These are phyloP conservation scores for Tardiomyces blankii DNA, from an alignment of 1,139 yeast species.

Conservation along the genomic window DNA sequence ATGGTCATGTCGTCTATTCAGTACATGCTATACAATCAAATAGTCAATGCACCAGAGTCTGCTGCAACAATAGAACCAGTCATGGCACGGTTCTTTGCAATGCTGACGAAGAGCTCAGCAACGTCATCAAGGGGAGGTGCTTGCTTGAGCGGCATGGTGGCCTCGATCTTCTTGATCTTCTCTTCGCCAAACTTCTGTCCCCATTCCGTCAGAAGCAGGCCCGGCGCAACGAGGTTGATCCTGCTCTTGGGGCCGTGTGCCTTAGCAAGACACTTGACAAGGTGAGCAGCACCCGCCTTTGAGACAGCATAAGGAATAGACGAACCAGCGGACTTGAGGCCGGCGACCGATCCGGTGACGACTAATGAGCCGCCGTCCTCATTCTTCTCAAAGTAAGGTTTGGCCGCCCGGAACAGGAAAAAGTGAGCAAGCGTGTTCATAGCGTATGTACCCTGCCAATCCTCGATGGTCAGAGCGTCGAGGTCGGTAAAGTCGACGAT, in stretches of 20 bases:
- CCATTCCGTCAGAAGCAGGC: conserved; percentile 30
- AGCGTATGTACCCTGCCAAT: conserved; percentile 26
- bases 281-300: conserved; percentile 30
- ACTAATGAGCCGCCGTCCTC: conserved; percentile 30
- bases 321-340: conserved; percentile 27
- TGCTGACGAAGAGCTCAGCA: conserved; percentile 25
- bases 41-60: conserved; percentile 22
- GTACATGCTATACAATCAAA: not conserved
- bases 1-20: too few relatives aligned
- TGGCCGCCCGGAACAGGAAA: conserved; percentile 27
- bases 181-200: conserved; percentile 27
- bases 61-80: conserved; percentile 28
- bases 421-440: conserved; percentile 26
- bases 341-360: conserved; percentile 31
- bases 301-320: conserved; percentile 31
- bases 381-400: conserved; percentile 23
- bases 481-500: conserved; percentile 23
- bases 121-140: conserved; percentile 26
- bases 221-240: conserved; percentile 32
- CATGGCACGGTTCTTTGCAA: conserved; percentile 24
- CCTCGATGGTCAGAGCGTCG: conserved; percentile 24
- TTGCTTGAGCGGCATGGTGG: conserved; percentile 22
- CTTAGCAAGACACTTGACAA: conserved; percentile 28
- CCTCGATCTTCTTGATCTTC: conserved; percentile 16
- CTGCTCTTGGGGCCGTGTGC: conserved; percentile 29